phyloP scores from a whole-genome alignment of 2,329 filamentous ascomycete genomes.

The Lasiodiplodia gonubiensis region DNA sequence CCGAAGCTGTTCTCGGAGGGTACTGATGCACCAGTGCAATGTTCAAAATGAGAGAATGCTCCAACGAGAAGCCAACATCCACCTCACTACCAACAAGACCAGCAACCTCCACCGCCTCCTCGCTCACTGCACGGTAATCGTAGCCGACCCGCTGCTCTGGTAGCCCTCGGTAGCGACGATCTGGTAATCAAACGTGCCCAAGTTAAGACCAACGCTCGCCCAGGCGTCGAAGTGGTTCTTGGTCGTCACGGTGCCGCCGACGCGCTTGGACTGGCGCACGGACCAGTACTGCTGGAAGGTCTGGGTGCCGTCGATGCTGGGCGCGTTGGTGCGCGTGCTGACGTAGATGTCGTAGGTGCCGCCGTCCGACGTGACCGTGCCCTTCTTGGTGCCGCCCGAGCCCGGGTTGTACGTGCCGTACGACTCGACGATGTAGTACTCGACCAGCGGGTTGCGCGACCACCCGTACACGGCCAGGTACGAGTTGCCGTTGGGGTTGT shows the following conservation, averaged over 20 bases:
- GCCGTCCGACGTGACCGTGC: slow-evolving; percentile 59
- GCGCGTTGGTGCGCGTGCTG: slow-evolving; percentile 57
- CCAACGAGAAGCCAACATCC: too few relatives aligned
- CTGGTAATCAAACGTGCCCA: slow-evolving; percentile 59
- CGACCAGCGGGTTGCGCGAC: slow-evolving; percentile 59
- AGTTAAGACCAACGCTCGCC: slow-evolving; percentile 53
- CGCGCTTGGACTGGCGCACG: slow-evolving; percentile 57
- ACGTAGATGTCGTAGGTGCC: slow-evolving; percentile 60
- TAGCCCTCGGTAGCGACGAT: slow-evolving; percentile 63
- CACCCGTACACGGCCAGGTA: slow-evolving; percentile 66
- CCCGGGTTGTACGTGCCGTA: slow-evolving; percentile 58
- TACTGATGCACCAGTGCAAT: too few relatives aligned
- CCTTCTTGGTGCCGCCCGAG: slow-evolving; percentile 55
- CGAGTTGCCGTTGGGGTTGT: slow-evolving; percentile 56
- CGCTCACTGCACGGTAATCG: slow-evolving; percentile 50
- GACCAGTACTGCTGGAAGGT: slow-evolving; percentile 64
- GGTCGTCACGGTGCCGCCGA: slow-evolving; percentile 57
- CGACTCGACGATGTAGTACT: slow-evolving; percentile 65
- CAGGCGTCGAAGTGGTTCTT: slow-evolving; percentile 62
- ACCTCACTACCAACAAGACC: too few relatives aligned
- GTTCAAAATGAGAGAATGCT: too few relatives aligned
- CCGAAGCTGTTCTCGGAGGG: too few relatives aligned
- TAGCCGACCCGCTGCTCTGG: slow-evolving; percentile 55
- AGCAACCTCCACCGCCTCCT: too few relatives aligned
- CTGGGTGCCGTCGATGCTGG: slow-evolving; percentile 59